phyloP scores from a whole-genome alignment of 2,329 filamentous ascomycete species.

The Claviceps fusiformis region DNA sequence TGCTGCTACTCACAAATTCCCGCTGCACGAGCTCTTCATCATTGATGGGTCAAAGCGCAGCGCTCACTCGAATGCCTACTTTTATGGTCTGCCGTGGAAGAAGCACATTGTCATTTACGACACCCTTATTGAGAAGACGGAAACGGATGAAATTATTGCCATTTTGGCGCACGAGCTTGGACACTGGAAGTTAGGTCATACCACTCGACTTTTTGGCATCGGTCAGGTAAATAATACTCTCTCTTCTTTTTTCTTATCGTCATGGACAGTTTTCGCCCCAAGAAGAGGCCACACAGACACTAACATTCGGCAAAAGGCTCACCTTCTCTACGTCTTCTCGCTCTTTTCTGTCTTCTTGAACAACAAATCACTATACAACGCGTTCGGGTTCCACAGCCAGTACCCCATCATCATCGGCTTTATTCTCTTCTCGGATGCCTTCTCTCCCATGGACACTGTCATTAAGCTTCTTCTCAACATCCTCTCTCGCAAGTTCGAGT shows the following conservation, averaged over 20 bases:
- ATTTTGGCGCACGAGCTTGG: conserved; percentile 92
- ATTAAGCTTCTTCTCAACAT: conserved; percentile 95
- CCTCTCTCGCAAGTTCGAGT: conserved; percentile 87
- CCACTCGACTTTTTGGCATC: conserved; percentile 79
- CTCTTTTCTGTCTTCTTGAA: conserved; percentile 97
- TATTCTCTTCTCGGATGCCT: conserved; percentile 92
- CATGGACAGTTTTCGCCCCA: not conserved
- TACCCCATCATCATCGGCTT: conserved; percentile 94
- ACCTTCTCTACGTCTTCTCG: conserved; percentile 93
- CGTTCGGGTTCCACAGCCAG: conserved; percentile 76
- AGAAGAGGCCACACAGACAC: not conserved
- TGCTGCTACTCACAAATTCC: conserved; percentile 75
- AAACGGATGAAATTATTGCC: conserved; percentile 82
- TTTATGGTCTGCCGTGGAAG: conserved; percentile 97
- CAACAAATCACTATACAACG: conserved; percentile 78
- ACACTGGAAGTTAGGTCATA: conserved; percentile 94
- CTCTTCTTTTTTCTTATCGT: not conserved
- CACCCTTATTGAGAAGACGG: conserved; percentile 90
- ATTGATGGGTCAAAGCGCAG: conserved; percentile 85
- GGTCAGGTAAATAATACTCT: conserved; percentile 45
- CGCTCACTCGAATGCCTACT: conserved; percentile 83
- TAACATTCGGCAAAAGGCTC: conserved; percentile 40
- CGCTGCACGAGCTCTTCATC: conserved; percentile 82
- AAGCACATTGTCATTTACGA: conserved; percentile 99
- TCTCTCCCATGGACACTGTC: conserved; percentile 86